Evolutionary conservation across 306 rosid genomes (phyloP), one percentile per base, ranked within the genome.

Genomic region (Castanea mollissima): DNA sequence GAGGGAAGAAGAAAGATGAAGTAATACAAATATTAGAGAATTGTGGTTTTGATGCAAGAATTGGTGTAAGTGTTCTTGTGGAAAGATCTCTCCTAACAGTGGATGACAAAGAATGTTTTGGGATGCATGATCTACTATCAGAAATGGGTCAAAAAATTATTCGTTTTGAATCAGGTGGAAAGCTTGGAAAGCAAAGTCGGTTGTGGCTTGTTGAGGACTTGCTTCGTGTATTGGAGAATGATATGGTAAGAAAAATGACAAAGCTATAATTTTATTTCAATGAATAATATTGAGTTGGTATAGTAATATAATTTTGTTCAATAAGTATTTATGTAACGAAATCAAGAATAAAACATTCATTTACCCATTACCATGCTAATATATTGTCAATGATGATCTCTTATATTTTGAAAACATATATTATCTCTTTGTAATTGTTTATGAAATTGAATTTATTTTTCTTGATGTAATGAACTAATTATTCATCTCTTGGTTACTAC

Each of bases 21-120:
- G 20, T 55, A 55, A 55, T 9, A 55, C 1, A 3, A 1, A 4
- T 55, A 16, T 55, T 21, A 21, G 21, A 21, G 21, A 21, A 21
- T 21, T 21, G 21, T 21, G 21, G 21, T 21, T 5, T 55, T 55
- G 2, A 55, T n/a, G 20, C 60, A 13, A 18, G 2, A 55, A 55
- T 55, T 13, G 60, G 18, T 16, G 1, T 55, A 6, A 55, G 60
- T 11, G 20, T 4, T 55, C 60, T 55, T 0, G 1, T 38, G 5
- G 44, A 38, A 4, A 38, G 1, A 38, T 38, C 44, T 38, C 44
- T 38, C 46, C 1, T 5, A 55, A 55, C 20, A 0, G 1, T 3
- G 2, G 59, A 55, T 9, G 3, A 1, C 5, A 18, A 4, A 0
- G 9, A 0, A 6, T 0, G 0, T 31, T 31, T 56, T 1, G 0